These are phyloP conservation scores for Neurospora sp. DNA, from an alignment of 495 filamentous ascomycete genomes.

Conservation along the genomic window DNA sequence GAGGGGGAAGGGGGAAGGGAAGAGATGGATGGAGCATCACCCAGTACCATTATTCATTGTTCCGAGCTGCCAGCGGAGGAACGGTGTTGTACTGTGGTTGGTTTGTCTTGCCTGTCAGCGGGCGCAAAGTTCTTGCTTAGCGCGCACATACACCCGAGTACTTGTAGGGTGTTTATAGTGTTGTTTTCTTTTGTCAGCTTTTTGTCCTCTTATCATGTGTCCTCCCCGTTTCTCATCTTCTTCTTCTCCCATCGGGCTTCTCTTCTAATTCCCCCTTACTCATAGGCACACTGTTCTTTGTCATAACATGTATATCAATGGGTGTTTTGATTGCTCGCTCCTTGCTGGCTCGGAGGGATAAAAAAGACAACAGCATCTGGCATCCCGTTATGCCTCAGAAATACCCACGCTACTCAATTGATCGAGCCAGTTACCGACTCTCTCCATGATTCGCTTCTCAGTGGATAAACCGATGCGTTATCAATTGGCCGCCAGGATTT, in stretches of 20 bases:
- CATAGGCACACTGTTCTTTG: constrained; percentile 11
- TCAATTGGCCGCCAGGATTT: background rate
- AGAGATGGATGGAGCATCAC: constrained; percentile 7
- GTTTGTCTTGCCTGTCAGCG: constrained; percentile 3
- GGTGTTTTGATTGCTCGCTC: constrained; percentile 22
- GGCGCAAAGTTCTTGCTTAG: constrained; percentile 2
- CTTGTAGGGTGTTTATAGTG: constrained; percentile 11
- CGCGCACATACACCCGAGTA: constrained; percentile 1
- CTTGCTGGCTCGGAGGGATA: constrained; percentile 27
- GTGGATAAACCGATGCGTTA: background rate
- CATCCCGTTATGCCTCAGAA: background rate
- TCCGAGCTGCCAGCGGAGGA: constrained; percentile 4
- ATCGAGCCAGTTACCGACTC: background rate
- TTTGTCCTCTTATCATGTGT: constrained; percentile 5
- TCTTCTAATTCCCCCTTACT: constrained; percentile 1
- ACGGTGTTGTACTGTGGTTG: background rate
- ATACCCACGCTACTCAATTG: background rate
- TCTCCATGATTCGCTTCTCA: background rate
- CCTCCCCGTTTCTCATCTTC: constrained; percentile 1
- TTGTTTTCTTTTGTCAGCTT: constrained; percentile 25
- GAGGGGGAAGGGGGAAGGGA: background rate
- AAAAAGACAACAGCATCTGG: background rate
- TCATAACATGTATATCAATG: constrained; percentile 41
- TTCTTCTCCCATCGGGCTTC: constrained; percentile 2
- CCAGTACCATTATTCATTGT: constrained; percentile 8